These are phyloP conservation scores for Ganoderma sinense DNA, from an alignment of 1,284 basidiomycete species.

Conservation along the genomic window DNA sequence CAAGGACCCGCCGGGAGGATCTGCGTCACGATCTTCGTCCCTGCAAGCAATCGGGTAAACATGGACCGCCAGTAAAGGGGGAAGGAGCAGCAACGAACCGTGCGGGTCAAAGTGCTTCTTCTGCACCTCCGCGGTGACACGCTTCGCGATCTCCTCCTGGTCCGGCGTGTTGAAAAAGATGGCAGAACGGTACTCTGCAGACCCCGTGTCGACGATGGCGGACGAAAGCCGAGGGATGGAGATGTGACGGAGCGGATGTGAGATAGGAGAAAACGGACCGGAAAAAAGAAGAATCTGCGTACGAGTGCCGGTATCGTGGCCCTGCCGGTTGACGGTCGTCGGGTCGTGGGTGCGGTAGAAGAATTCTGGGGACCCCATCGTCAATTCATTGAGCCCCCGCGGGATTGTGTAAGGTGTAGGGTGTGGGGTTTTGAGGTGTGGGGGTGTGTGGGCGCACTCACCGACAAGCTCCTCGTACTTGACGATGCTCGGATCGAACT, in stretches of 20 bases:
- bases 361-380: constrained; percentile 66
- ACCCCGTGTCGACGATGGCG: not conserved
- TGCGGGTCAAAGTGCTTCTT: constrained; percentile 83
- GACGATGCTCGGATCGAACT: constrained; percentile 84
- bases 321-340: constrained; percentile 84
- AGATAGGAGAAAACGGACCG: not conserved
- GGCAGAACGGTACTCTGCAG: constrained; percentile 90
- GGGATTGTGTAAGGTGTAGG: no score
- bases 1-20: constrained; percentile 73
- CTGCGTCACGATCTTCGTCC: constrained; percentile 81
- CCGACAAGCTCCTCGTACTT: constrained; percentile 86
- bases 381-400: not conserved
- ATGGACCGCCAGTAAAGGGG: not conserved
- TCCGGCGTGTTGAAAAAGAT: constrained; percentile 87
- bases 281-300: constrained; percentile 43
- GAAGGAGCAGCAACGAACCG: constrained; percentile 38
- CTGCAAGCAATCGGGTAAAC: constrained; percentile 17
- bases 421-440: no score
- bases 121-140: constrained; percentile 88
- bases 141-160: constrained; percentile 79
- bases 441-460: constrained; percentile 44
- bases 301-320: constrained; percentile 82
- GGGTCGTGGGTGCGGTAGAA: constrained; percentile 97
- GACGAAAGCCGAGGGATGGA: not conserved
- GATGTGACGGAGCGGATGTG: not conserved